Conservation (phyloP, 1,139 yeast species). For the Suhomyces taliae region DNA sequence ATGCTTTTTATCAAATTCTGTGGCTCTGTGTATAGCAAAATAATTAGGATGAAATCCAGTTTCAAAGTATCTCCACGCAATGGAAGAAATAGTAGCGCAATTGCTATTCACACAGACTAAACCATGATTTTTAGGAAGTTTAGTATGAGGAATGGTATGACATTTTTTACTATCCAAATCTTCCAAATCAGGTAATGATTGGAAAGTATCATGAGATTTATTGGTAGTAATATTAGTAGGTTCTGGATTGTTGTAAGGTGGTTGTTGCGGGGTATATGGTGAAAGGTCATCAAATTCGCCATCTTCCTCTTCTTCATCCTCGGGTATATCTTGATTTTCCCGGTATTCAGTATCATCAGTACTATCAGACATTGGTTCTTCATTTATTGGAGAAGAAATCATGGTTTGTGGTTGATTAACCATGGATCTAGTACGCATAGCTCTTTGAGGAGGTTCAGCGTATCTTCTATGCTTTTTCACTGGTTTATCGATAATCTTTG, state of each 20-base stretch:
- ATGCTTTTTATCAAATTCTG: slow-evolving; percentile 40
- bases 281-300: slow-evolving; percentile 26
- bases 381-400: slow-evolving; percentile 44
- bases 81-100: slow-evolving; percentile 43
- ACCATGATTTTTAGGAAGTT: slow-evolving; percentile 43
- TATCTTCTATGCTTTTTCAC: slow-evolving; percentile 34
- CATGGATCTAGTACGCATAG: slow-evolving; percentile 49
- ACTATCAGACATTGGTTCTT: slow-evolving; percentile 34
- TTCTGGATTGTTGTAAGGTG: slow-evolving; percentile 25
- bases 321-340: slow-evolving; percentile 17
- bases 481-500: slow-evolving; percentile 41
- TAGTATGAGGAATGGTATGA: slow-evolving; percentile 42
- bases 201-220: slow-evolving; percentile 24
- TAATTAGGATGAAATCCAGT: slow-evolving; percentile 42
- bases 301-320: slow-evolving; percentile 18
- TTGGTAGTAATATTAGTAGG: slow-evolving; percentile 11
- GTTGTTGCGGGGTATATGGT: slow-evolving; percentile 46
- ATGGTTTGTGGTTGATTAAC: slow-evolving; percentile 26
- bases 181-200: slow-evolving; percentile 45
- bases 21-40: slow-evolving; percentile 39
- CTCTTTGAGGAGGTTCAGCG: slow-evolving; percentile 38
- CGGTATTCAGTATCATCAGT: slow-evolving; percentile 38
- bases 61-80: slow-evolving; percentile 51
- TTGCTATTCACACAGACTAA: slow-evolving; percentile 45
- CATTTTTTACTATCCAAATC: slow-evolving; percentile 48